phyloP scores from a whole-genome alignment of 108 stramenopile genomes.

The Cylindrotheca closterium region DNA sequence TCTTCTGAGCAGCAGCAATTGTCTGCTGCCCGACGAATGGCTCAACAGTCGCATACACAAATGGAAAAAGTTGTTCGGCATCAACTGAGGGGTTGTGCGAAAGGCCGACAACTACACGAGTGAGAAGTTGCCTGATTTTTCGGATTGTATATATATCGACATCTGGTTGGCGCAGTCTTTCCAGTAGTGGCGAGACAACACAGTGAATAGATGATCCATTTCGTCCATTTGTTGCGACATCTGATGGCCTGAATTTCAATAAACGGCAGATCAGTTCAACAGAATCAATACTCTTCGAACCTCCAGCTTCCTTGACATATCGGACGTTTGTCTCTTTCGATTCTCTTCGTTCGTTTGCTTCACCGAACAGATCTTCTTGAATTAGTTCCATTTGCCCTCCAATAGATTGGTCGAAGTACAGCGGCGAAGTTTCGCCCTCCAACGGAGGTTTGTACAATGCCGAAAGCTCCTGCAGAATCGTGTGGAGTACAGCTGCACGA shows the following conservation, averaged over 20 bases:
- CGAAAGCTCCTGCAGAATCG: constrained; percentile 71
- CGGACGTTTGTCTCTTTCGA: constrained; percentile 67
- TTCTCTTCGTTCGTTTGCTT: constrained; percentile 80
- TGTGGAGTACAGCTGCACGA: constrained; percentile 77
- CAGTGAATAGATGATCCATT: constrained; percentile 64
- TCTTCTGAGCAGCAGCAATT: constrained; percentile 21
- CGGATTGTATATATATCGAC: constrained; percentile 49
- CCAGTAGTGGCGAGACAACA: constrained; percentile 71
- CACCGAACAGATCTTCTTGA: constrained; percentile 86
- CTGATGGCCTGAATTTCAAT: constrained; percentile 65
- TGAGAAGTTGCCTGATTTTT: constrained; percentile 81
- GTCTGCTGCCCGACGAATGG: constrained; percentile 50
- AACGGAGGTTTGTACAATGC: constrained; percentile 28
- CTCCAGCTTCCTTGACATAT: constrained; percentile 86
- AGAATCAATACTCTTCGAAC: constrained; percentile 78
- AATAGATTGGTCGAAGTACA: constrained; percentile 53
- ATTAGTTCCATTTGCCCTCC: constrained; percentile 84
- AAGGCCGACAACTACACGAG: constrained; percentile 87
- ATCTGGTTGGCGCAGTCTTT: constrained; percentile 59
- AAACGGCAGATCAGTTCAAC: constrained; percentile 71
- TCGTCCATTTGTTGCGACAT: constrained; percentile 14
- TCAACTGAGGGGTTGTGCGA: constrained; percentile 84
- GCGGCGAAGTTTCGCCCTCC: neutral
- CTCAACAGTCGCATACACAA: constrained; percentile 76
- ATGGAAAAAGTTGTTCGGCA: constrained; percentile 65